Evolutionary conservation across 169 alveolate species (phyloP).

Genomic region (Plasmodium chabaudi): DNA sequence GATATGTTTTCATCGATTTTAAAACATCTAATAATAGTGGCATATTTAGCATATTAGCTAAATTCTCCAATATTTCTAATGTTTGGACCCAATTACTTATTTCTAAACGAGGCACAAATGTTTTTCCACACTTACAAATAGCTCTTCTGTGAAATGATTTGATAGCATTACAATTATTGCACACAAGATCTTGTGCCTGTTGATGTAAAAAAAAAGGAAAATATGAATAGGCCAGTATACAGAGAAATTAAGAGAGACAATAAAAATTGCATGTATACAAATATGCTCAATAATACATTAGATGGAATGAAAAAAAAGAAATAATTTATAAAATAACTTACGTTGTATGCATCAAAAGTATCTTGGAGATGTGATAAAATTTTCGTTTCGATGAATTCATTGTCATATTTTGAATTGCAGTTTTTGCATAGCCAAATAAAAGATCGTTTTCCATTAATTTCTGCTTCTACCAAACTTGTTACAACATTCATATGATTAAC

Average conservation of each 20-base stretch:
- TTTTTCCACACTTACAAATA: constrained; percentile 64
- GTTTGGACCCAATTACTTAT: constrained; percentile 55
- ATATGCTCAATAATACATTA: neutral
- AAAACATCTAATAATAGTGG: constrained; percentile 52
- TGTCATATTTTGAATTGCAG: constrained; percentile 61
- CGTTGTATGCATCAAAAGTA: constrained; percentile 72
- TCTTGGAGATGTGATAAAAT: constrained; percentile 42
- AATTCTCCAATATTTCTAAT: constrained; percentile 60
- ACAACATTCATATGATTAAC: constrained; percentile 82
- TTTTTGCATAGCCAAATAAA: constrained; percentile 76
- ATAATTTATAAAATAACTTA: neutral
- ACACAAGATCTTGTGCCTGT: constrained; percentile 72
- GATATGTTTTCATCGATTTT: constrained; percentile 67
- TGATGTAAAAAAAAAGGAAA: neutral
- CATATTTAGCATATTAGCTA: constrained; percentile 63
- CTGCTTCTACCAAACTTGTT: constrained; percentile 78
- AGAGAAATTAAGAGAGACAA: neutral
- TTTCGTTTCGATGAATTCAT: constrained; percentile 48
- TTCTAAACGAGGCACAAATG: constrained; percentile 51
- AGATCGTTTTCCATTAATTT: constrained; percentile 74
- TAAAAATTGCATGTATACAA: neutral
- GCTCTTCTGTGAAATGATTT: constrained; percentile 72
- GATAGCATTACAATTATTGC: constrained; percentile 65
- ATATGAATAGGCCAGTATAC: neutral
- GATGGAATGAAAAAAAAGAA: constrained; percentile 1